Base-by-base conservation (phyloP, 2,329 filamentous ascomycete genomes). In the Fusarium sp. region DNA sequence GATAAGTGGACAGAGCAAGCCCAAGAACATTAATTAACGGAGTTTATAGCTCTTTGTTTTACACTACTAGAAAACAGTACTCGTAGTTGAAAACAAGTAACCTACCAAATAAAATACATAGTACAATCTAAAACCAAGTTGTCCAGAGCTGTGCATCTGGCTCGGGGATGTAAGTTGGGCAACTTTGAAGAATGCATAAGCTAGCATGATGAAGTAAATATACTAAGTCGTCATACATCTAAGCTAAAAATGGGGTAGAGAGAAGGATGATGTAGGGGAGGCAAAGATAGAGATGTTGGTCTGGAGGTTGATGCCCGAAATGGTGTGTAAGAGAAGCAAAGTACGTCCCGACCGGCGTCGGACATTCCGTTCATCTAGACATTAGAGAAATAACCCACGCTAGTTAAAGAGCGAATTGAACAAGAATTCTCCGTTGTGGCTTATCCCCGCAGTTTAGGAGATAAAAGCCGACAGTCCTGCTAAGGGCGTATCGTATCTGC, bases 381-480 rank as follows among this genome's bases (percentile, higher is more conserved):
- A 21, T 23, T 38, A 25, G 19, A 9, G 38, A 5, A 5, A 13
- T 31, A n/a, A 19, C 46, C 39, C 39, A 41, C 23, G 29, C 49
- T 39, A 57, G 25, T 31, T 31, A 19, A 35, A 17, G 27, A 29
- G 9, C 4, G 29, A 55, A 19, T 33, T 43, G 45, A 42, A 49
- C 45, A 49, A 31, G 54, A 58, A 59, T 59, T 55, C 45, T 48
- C 53, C 49, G 51, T 42, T n/a, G 49, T 29, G 38, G 46, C 14
- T 41, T 13, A 19, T 46, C 61, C 65, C 65, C 61, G 52, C 49
- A 67, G 63, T 67, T 57, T 69, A 63, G 51, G 61, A 41, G 35
- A 39, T 17, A 31, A 29, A 23, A 21, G 29, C 10, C 13, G 36
- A 41, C 10, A 17, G 36, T 19, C 15, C 3, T 23, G 27, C 25